Evolutionary conservation across 108 stramenopile genomes (phyloP).

Genomic region (Nitzschia putrida): DNA sequence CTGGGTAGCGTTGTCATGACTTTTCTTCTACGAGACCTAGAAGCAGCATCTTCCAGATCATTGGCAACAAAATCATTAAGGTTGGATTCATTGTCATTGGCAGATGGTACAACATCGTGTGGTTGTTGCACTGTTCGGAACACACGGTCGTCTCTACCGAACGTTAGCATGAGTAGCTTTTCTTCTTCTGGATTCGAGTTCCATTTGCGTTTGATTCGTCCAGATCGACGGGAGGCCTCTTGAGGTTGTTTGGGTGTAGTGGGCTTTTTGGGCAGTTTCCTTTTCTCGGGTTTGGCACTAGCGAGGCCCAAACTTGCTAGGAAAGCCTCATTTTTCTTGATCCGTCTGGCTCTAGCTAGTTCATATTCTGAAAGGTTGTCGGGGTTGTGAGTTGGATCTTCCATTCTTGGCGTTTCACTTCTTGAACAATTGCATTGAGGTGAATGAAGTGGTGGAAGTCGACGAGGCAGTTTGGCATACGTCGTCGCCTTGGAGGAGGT

Average conservation of each 20-base stretch:
- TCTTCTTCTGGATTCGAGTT: background rate
- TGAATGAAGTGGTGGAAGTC: no score
- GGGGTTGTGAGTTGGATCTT: background rate
- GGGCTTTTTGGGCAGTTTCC: background rate
- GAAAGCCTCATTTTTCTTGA: slow-evolving; percentile 43
- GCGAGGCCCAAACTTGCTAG: slow-evolving; percentile 39
- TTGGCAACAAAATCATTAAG: background rate
- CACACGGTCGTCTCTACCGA: slow-evolving; percentile 2
- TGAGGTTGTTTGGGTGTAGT: slow-evolving; percentile 1
- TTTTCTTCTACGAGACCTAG: no score
- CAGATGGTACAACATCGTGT: background rate
- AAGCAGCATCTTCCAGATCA: background rate
- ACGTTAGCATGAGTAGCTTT: slow-evolving; percentile 15
- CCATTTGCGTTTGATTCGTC: slow-evolving; percentile 9
- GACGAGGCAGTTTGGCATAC: no score
- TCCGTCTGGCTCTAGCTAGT: slow-evolving; percentile 34
- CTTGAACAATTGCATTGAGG: no score
- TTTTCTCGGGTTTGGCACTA: slow-evolving; percentile 7
- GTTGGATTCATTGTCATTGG: background rate
- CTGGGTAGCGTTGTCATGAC: no score
- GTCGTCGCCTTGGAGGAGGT: no score
- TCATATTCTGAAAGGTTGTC: slow-evolving; percentile 49
- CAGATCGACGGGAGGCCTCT: slow-evolving; percentile 12
- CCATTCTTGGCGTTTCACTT: no score
- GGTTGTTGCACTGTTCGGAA: background rate